These are phyloP conservation scores for Penicillium paxilli DNA, from an alignment of 495 filamentous ascomycete species.

Conservation along the genomic window DNA sequence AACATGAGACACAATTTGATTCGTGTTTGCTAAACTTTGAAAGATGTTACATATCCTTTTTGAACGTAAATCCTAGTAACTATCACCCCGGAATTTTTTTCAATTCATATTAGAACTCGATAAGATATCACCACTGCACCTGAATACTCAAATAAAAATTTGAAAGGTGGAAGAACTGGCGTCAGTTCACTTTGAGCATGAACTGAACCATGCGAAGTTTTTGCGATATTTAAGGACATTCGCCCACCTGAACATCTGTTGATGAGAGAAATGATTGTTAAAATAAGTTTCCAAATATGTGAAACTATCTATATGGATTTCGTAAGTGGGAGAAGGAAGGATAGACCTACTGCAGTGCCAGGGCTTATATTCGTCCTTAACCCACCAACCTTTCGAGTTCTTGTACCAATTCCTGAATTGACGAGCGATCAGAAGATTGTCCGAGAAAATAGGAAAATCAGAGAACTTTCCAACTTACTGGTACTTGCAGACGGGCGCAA, in stretches of 20 bases:
- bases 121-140: too few relatives aligned
- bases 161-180: too few relatives aligned
- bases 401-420: slow-evolving; percentile 4
- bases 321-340: background rate
- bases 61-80: too few relatives aligned
- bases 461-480: slow-evolving; percentile 2
- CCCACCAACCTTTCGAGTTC: slow-evolving; percentile 4
- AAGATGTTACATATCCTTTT: too few relatives aligned
- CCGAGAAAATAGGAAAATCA: background rate
- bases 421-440: too few relatives aligned
- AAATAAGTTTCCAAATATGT: background rate
- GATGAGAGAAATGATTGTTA: background rate
- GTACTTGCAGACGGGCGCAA: slow-evolving; percentile 5
- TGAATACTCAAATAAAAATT: too few relatives aligned
- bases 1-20: too few relatives aligned
- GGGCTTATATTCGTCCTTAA: background rate
- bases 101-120: too few relatives aligned
- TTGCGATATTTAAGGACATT: background rate
- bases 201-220: too few relatives aligned
- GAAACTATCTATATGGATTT: background rate
- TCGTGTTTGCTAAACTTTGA: too few relatives aligned
- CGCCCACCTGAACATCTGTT: background rate
- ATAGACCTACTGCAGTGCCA: background rate
- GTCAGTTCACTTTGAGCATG: too few relatives aligned
- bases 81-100: too few relatives aligned